Evolutionary conservation across 345 rosid genomes (phyloP), one percentile per base, ranked within the genome.

Genomic region (Cardamine resedifolia): DNA sequence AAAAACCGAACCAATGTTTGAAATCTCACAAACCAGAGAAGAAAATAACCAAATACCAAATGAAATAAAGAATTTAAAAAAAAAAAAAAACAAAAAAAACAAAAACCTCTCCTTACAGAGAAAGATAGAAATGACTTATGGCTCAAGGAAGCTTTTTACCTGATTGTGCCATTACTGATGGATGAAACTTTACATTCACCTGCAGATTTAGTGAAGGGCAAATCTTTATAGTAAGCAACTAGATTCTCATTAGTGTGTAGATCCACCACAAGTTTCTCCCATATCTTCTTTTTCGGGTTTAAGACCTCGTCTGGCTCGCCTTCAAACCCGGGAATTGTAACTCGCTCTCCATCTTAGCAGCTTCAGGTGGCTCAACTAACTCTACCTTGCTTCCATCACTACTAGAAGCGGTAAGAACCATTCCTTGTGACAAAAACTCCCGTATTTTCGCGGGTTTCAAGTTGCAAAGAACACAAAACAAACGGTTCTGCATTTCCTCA

Each of bases 231-330:
- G 75, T 90, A 82, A 53, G 96, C 96, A 44, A 90, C 83, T 48
- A 85, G 85, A 30, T 86, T 85, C 2, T 77, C 55, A 45, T 84
- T 78, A 1, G 89, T 83, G 70, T 59, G 80, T 11, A 95, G 80
- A 81, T 91, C 89, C 38, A 81, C 85, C 77, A 84, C 85, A 67
- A 95, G 80, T 0, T 83, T 83, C 81, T 95, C 97, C 96, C 89
- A 89, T 7, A 95, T 81, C 79, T 91, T 95, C 90, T 89, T 94
- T 88, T 91, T 95, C 1, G 97, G 96, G 85, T 88, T 88, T 62
- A 91, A 80, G 18, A 87, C 81, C 21, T 82, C 97, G 33, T 95
- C 97, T 4, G 96, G 85, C 78, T 81, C 87, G 1, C 97, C 96
- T 71, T 84, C 87, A 30, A 82, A 77, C 24, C 97, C 95, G 0